Conservation (phyloP, 495 filamentous ascomycete species). For the Amorphotheca resinae region DNA sequence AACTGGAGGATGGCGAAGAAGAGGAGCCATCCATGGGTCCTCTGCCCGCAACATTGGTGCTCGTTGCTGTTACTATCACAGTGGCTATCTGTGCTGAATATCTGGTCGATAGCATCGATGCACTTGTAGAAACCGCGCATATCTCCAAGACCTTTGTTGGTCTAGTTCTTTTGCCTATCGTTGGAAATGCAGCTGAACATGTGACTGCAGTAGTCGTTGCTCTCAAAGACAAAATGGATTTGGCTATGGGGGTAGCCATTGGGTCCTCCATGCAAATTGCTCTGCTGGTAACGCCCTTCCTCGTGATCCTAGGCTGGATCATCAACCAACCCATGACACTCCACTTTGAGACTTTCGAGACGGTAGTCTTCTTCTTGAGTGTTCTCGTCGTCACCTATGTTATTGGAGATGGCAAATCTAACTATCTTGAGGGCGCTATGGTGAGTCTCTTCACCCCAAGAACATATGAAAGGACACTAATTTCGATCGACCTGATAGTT, state of each 20-base stretch:
- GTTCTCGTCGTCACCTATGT: slow-evolving; percentile 87
- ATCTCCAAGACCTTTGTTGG: slow-evolving; percentile 97
- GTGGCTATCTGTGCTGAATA: slow-evolving; percentile 93
- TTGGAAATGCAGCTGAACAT: slow-evolving; percentile 95
- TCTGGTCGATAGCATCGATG: slow-evolving; percentile 85
- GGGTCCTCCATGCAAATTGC: slow-evolving; percentile 92
- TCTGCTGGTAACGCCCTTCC: slow-evolving; percentile 76
- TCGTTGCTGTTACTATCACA: slow-evolving; percentile 65
- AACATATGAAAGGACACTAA: not conserved
- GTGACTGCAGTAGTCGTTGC: slow-evolving; percentile 86
- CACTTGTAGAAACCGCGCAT: slow-evolving; percentile 65
- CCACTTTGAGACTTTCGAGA: slow-evolving; percentile 88
- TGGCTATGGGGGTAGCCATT: slow-evolving; percentile 89
- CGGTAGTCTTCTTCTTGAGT: slow-evolving; percentile 81
- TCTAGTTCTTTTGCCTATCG: slow-evolving; percentile 88
- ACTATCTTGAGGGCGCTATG: slow-evolving; percentile 91
- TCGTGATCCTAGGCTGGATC: slow-evolving; percentile 90
- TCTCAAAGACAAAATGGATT: slow-evolving; percentile 92
- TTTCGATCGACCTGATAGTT: slow-evolving; percentile 21
- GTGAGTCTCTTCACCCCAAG: slow-evolving; percentile 34
- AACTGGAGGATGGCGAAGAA: slow-evolving; percentile 23
- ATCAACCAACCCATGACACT: slow-evolving; percentile 75
- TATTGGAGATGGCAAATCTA: slow-evolving; percentile 87
- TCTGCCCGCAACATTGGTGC: slow-evolving; percentile 54
- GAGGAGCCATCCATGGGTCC: slow-evolving; percentile 53